A percentile compares a stretch with the other conserved stretches of the same genome.
Conservation (phyloP, 306 rosid genomes). For the Castanopsis chinensis region DNA sequence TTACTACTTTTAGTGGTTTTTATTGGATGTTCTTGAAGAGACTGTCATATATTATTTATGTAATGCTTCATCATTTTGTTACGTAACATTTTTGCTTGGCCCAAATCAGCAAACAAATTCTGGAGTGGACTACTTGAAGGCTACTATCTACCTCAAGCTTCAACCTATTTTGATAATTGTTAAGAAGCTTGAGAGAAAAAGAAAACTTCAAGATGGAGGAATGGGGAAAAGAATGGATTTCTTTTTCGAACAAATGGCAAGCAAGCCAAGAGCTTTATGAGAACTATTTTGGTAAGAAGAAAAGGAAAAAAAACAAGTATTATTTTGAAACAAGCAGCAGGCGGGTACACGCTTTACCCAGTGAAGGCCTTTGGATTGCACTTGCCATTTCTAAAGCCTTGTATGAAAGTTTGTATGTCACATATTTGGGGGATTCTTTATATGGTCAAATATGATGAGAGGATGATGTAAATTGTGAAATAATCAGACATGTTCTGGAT, state of each 20-base stretch:
- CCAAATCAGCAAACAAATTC: conserved; percentile 66
- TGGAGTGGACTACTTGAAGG: conserved; percentile 76
- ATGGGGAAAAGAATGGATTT: conserved; percentile 88
- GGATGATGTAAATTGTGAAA: neutral
- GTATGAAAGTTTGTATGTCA: no score
- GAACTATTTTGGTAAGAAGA: conserved; percentile 44
- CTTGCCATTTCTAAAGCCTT: conserved; percentile 41
- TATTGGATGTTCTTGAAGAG: neutral
- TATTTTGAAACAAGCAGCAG: conserved; percentile 75
- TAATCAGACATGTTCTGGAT: neutral
- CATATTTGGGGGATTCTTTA: neutral
- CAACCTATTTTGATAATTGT: conserved; percentile 53
- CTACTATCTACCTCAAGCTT: no score
- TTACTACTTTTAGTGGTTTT: neutral
- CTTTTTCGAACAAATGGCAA: conserved; percentile 82
- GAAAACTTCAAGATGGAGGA: conserved; percentile 55
- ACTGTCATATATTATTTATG: neutral
- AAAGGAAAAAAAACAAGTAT: conserved; percentile 54
- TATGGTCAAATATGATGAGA: neutral
- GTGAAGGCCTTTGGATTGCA: conserved; percentile 63
- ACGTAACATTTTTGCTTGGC: neutral
- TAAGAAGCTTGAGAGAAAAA: conserved; percentile 57
- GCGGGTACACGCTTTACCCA: conserved; percentile 59
- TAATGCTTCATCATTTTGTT: conserved; percentile 5
- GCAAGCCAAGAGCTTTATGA: conserved; percentile 57